Conservation (phyloP, 208 protist species). For the Endotrypanum monterogeii region DNA sequence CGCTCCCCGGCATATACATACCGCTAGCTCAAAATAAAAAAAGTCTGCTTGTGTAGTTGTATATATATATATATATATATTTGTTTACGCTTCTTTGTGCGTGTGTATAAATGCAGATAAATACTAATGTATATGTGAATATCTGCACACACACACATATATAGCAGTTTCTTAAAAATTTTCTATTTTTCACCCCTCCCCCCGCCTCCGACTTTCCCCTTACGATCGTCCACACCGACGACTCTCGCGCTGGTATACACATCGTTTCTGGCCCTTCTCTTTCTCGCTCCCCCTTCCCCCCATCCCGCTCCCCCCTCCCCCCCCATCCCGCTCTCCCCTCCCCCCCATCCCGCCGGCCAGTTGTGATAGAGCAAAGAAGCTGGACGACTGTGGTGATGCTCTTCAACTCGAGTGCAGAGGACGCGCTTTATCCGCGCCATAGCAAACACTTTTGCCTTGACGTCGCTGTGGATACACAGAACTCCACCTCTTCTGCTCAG, state of each 20-base stretch:
- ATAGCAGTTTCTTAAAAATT: neutral
- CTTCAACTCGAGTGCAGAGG: slow-evolving; percentile 35
- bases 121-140: neutral
- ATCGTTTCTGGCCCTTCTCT: neutral
- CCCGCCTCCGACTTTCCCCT: neutral
- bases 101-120: neutral
- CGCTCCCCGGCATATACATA: too few species aligned
- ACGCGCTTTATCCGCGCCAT: slow-evolving; percentile 31
- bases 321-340: neutral
- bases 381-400: slow-evolving; percentile 15
- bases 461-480: slow-evolving; percentile 1
- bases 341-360: neutral
- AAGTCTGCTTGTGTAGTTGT: too few species aligned
- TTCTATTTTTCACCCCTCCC: neutral
- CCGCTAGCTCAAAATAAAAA: too few species aligned
- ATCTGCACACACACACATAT: neutral
- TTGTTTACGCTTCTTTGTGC: neutral
- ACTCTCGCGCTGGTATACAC: neutral
- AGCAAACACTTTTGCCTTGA: slow-evolving; percentile 12
- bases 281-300: neutral
- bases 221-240: neutral
- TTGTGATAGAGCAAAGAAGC: neutral
- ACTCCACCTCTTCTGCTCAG: neutral
- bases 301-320: neutral
- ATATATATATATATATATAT: neutral